Evolutionary conservation across 495 filamentous ascomycete genomes (phyloP).

Genomic region (Aspergillus baeticus): DNA sequence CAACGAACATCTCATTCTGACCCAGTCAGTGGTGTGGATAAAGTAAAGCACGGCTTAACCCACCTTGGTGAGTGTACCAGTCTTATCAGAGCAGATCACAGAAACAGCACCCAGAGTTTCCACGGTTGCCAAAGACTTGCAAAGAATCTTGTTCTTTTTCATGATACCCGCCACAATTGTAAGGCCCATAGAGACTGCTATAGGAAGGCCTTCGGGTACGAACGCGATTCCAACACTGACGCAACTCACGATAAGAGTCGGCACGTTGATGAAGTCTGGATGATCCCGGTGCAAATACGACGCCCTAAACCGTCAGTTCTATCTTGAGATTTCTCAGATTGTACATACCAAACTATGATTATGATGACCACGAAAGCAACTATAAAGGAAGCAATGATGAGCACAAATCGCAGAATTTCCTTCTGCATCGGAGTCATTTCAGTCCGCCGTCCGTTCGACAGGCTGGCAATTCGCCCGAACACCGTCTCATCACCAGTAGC

Average conservation of each 20-base stretch:
- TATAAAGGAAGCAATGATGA: constrained; percentile 56
- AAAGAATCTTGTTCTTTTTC: constrained; percentile 62
- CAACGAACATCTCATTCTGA: constrained; percentile 63
- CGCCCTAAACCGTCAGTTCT: constrained; percentile 34
- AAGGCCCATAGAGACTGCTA: constrained; percentile 57
- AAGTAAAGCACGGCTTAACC: not conserved
- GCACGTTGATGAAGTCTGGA: constrained; percentile 63
- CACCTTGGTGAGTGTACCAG: constrained; percentile 63
- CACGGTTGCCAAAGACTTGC: constrained; percentile 66
- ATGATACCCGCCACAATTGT: constrained; percentile 61
- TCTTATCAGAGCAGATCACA: constrained; percentile 70
- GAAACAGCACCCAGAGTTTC: constrained; percentile 68
- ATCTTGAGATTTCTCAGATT: constrained; percentile 7
- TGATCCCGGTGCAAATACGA: constrained; percentile 57
- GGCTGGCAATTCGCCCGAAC: constrained; percentile 63
- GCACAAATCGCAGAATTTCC: constrained; percentile 64
- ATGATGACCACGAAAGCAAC: constrained; percentile 54
- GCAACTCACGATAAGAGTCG: constrained; percentile 59
- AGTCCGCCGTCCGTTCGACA: constrained; percentile 57
- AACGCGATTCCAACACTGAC: constrained; percentile 67
- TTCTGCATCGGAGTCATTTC: constrained; percentile 60
- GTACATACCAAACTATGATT: constrained; percentile 55
- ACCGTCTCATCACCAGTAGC: constrained; percentile 57
- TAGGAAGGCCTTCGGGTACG: constrained; percentile 67
- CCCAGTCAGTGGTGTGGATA: not conserved